phyloP scores from a whole-genome alignment of 1,139 yeast species.

The Magnusiomyces suaveolens region DNA sequence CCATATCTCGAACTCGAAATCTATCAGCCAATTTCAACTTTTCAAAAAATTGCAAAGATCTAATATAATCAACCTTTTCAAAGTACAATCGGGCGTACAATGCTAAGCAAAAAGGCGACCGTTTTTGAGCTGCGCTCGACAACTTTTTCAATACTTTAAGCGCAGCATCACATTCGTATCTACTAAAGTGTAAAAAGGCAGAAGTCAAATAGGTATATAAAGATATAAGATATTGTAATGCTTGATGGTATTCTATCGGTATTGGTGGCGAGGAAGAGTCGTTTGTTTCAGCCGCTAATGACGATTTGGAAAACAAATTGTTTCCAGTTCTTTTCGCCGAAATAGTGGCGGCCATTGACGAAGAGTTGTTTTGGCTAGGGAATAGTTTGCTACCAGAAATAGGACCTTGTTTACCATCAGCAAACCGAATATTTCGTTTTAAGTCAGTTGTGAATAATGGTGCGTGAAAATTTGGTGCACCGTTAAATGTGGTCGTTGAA shows the following conservation, averaged over 20 bases:
- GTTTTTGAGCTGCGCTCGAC: constrained; percentile 49
- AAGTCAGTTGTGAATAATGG: neutral
- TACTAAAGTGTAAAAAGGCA: constrained; percentile 53
- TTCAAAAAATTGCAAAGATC: constrained; percentile 56
- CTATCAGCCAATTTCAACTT: constrained; percentile 60
- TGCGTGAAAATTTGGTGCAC: neutral
- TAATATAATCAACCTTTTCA: constrained; percentile 79
- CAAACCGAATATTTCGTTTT: neutral
- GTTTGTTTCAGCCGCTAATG: neutral
- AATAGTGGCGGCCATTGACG: neutral
- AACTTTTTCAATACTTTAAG: constrained; percentile 56
- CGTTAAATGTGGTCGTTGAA: neutral
- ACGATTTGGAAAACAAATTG: neutral
- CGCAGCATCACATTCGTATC: constrained; percentile 74
- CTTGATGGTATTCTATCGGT: constrained; percentile 8
- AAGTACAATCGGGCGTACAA: constrained; percentile 73
- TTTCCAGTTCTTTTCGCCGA: neutral
- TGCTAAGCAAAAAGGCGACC: constrained; percentile 81
- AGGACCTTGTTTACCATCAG: neutral
- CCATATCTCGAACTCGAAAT: constrained; percentile 84
- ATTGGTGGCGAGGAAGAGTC: constrained; percentile 6
- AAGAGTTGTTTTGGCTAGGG: neutral
- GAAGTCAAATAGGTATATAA: constrained; percentile 56
- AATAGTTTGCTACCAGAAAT: neutral
- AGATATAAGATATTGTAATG: constrained; percentile 31